These are phyloP conservation scores for Cocos nucifera DNA, from an alignment of 176 grass and related monocot genomes.

Conservation along the genomic window DNA sequence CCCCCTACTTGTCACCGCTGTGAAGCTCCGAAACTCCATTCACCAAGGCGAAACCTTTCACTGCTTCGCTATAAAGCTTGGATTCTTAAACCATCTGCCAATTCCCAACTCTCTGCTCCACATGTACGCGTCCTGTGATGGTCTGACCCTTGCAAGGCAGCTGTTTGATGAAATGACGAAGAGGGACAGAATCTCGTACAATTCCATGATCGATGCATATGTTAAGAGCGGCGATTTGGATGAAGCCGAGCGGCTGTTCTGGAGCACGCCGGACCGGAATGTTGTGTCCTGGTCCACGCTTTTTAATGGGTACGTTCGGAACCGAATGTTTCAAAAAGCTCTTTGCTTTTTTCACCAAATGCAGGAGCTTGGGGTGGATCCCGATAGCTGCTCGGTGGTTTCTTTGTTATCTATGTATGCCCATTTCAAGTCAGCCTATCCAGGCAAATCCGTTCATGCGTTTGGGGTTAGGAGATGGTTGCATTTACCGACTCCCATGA, in stretches of 20 bases:
- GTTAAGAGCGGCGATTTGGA: conserved; percentile 22
- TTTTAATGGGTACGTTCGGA: conserved; percentile 33
- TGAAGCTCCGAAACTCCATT: conserved; percentile 21
- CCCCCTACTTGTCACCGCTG: conserved; percentile 21
- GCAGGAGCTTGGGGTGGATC: conserved; percentile 17
- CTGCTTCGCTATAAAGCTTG: conserved; percentile 30
- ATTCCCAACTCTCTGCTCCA: conserved; percentile 34
- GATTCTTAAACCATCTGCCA: conserved; percentile 24
- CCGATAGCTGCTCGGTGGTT: conserved; percentile 26
- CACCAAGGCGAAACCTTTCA: conserved; percentile 32
- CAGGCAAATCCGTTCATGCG: conserved; percentile 35
- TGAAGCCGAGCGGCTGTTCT: conserved; percentile 31
- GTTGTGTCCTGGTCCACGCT: conserved; percentile 28
- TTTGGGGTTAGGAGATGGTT: conserved; percentile 31
- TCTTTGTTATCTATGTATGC: conserved; percentile 22
- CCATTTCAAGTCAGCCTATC: conserved; percentile 13
- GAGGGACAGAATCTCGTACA: conserved; percentile 26
- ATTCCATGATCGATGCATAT: conserved; percentile 33
- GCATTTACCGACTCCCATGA: conserved; percentile 13
- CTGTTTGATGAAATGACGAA: conserved; percentile 37
- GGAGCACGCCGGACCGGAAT: conserved; percentile 11
- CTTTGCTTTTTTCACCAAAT: conserved; percentile 26
- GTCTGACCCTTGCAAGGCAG: conserved; percentile 19
- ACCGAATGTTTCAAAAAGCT: conserved; percentile 24
- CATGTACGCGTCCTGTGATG: conserved; percentile 21